Base-by-base conservation (phyloP, 768 basidiomycete genomes). In the Pleurotus cornucopiae region DNA sequence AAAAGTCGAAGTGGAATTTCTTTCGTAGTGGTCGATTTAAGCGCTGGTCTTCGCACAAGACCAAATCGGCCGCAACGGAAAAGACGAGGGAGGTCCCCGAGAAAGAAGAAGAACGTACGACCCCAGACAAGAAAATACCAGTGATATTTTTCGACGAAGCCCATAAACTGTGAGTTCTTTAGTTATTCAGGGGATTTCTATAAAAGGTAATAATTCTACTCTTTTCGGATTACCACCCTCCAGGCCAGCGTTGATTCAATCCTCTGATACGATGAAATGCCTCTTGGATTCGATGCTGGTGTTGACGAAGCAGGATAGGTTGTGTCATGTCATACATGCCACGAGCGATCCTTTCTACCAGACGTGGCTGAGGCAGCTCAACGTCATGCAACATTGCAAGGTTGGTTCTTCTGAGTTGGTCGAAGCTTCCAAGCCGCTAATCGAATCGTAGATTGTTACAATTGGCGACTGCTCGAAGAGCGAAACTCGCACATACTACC, bases 271-370 rank as follows among this genome's bases (percentile, higher is more conserved):
- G 2, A 90, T 94, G 88, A 93, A 91, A 66, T 86, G 84, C 60
- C 70, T 94, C 13, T 77, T 94, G 34, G 91, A 93, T 63, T 88
- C 89, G 11, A 89, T 91, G 82, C 81, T 92, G 16, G 91, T 92
- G 12, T 72, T 93, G 54, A 91, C 91, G 30, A 92, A 93, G 71
- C 91, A 93, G 67, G 91, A 92, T 64, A 75, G 87, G n/a, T 69
- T 93, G 12, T 89, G 87, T 63, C 89, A 91, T 63, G 85, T 91
- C 63, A 83, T 91, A 49, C 88, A 91, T 60, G 87, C 87, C 4
- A 88, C 89, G 4, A 89, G 87, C 62, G 89, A 92, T 61, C 88
- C 89, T 0, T 91, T 91, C 69, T 92, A 91, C 63, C 89, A 90
- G 61, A 88, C 85, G 11, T 90, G 87, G 88, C 74, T 92, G 46